phyloP scores from a whole-genome alignment of 345 rosid species.

The Melaleuca quinquenervia region DNA sequence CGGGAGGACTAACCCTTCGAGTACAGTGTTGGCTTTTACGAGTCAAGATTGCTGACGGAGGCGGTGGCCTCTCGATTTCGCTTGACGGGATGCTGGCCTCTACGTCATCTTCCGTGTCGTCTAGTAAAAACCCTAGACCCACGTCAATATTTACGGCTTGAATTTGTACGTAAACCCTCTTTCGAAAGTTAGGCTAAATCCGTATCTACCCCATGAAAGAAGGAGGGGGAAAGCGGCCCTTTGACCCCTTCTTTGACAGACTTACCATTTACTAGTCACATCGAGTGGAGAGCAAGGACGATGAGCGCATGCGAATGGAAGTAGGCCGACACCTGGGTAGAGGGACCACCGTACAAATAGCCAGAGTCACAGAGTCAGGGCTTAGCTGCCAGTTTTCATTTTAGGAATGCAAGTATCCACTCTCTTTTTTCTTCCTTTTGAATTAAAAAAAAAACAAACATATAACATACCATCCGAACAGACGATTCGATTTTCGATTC shows the following conservation, averaged over 20 bases:
- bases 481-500: no score
- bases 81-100: not conserved
- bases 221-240: not conserved
- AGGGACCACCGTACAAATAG: not conserved
- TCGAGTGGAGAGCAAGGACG: not conserved
- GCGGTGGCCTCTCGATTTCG: not conserved
- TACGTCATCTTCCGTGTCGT: not conserved
- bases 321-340: not conserved
- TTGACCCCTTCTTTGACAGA: not conserved
- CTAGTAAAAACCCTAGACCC: no score
- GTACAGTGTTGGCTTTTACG: constrained; percentile 46
- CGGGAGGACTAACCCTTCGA: constrained; percentile 60
- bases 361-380: not conserved
- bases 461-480: no score
- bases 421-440: not conserved
- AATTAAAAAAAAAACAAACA: not conserved
- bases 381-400: not conserved
- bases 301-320: not conserved
- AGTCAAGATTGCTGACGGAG: not conserved
- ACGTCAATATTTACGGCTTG: not conserved
- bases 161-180: not conserved
- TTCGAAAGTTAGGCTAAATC: not conserved
- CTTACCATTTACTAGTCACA: not conserved
- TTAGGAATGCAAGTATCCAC: not conserved
- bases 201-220: not conserved